Conservation (phyloP, 2,329 filamentous ascomycete genomes). For the Helotiales sp. region DNA sequence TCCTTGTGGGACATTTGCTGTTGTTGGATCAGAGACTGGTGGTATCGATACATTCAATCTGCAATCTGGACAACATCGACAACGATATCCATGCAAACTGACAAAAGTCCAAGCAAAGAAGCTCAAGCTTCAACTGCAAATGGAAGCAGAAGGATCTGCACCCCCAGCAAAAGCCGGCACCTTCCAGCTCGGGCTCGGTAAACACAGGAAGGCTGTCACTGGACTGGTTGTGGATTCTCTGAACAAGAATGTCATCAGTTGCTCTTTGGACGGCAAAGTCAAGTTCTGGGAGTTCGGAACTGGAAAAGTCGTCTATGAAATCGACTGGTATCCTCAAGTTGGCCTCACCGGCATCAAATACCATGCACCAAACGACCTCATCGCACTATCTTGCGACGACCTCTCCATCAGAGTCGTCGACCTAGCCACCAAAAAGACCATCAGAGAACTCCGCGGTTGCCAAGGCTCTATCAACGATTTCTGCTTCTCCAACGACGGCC, state of each 20-base stretch:
- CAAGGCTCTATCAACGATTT: constrained; percentile 76
- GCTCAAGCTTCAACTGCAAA: constrained; percentile 67
- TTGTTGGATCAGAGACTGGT: constrained; percentile 83
- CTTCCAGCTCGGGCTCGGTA: constrained; percentile 59
- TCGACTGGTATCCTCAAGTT: constrained; percentile 82
- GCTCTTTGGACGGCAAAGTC: constrained; percentile 86
- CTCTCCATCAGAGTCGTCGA: constrained; percentile 87
- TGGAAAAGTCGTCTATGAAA: constrained; percentile 76
- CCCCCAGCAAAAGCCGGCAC: constrained; percentile 27
- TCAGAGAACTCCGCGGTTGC: constrained; percentile 91
- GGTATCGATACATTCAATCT: constrained; percentile 95
- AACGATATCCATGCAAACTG: constrained; percentile 81
- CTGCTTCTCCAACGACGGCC: constrained; percentile 88
- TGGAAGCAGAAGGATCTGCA: constrained; percentile 40
- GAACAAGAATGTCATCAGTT: constrained; percentile 85
- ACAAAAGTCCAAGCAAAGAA: constrained; percentile 80
- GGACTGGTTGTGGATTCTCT: constrained; percentile 88
- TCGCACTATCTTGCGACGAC: constrained; percentile 90
- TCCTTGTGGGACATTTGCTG: constrained; percentile 89
- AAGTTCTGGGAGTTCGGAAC: constrained; percentile 98
- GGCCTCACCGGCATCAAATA: constrained; percentile 79
- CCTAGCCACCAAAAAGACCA: constrained; percentile 85
- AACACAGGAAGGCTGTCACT: constrained; percentile 81
- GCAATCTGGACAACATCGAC: constrained; percentile 87
- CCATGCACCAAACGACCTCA: constrained; percentile 80